phyloP scores from a whole-genome alignment of 1,139 yeast species.

The Candida pseudoviswanathii region DNA sequence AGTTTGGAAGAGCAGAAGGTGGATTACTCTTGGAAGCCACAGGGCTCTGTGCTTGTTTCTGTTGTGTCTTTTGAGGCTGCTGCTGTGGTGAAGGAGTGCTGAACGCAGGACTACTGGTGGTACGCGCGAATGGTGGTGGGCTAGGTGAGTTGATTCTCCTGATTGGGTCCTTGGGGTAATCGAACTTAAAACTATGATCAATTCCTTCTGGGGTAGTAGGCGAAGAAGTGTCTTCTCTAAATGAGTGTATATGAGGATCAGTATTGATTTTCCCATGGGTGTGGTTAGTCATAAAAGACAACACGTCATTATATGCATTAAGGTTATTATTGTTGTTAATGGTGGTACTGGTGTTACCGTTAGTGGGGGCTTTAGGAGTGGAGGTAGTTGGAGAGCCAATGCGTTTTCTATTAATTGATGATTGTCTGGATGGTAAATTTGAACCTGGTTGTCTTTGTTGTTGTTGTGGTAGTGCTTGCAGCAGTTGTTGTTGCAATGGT shows the following conservation, averaged over 20 bases:
- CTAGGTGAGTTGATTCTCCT: conserved; percentile 15
- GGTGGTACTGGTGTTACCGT: background rate
- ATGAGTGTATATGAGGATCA: conserved; percentile 1
- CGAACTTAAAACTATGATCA: conserved; percentile 12
- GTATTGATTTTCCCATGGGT: conserved; percentile 5
- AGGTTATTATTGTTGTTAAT: background rate
- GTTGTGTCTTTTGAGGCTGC: background rate
- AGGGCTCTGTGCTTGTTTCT: background rate
- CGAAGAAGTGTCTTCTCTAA: conserved; percentile 8
- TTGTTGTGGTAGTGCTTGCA: conserved; percentile 1
- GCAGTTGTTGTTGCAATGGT: conserved; percentile 6
- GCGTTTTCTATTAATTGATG: conserved; percentile 14
- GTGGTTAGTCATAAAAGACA: conserved; percentile 12
- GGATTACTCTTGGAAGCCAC: background rate
- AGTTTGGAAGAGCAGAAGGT: conserved; percentile 4
- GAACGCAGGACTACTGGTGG: conserved; percentile 4
- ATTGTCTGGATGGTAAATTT: conserved; percentile 13
- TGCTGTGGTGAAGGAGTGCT: conserved; percentile 9
- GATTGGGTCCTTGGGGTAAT: conserved; percentile 3
- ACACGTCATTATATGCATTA: conserved; percentile 11
- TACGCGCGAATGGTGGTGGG: conserved; percentile 15
- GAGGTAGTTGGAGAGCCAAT: conserved; percentile 5
- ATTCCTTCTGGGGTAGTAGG: conserved; percentile 12
- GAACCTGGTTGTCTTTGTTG: conserved; percentile 8
- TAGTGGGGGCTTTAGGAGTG: background rate